Base-by-base conservation (phyloP, 805 yeast species). In the Cyberlindnera petersonii region DNA sequence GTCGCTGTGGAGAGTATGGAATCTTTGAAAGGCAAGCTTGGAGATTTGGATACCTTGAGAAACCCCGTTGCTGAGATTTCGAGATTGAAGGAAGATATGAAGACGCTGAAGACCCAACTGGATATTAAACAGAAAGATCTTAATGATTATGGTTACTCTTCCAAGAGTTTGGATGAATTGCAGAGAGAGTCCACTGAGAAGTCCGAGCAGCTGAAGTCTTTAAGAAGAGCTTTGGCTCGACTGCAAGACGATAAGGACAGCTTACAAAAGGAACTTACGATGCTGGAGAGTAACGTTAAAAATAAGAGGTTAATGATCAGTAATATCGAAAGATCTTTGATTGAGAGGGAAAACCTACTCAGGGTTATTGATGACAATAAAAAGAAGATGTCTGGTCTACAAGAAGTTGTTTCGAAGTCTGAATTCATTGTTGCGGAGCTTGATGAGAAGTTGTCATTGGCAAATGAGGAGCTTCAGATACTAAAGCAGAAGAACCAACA, bases 241-340 rank as follows among this genome's bases (percentile, higher is more conserved):
- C 43, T 69, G 6, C 48, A 46, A 3, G 75, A 72, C 17, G 64
- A 65, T 7, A 71, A 71, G 46, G 82, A 77, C 35, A 39, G 52
- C 5, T 56, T 59, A 8, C 69, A 72, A 19, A 65, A 66, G 30
- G 75, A 72, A 26, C 39, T 72, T 16, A 62, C 65, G 7, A 58
- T 65, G 11, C 47, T 78, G 17, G 82, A 80, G 42, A 68, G 63
- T 24, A 58, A 59, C 24, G 58, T 79, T 11, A 77, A 77, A 42
- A 85, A 79, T 48, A 68, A 71, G 37, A 66, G 68, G 48, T 56
- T 82, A 31, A 49, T 54, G 3, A 71, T 84, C 19, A 74, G 76
- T 47, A 68, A 72, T 31, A 55, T 77, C 40, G 84, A 80, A 50
- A 66, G 64, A 33, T 60, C 76, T 5, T 60, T 76, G 22, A 55